Evolutionary conservation across 169 alveolate genomes (phyloP), one percentile per base, ranked within the genome.

Genomic region (Plasmodium sp.): DNA sequence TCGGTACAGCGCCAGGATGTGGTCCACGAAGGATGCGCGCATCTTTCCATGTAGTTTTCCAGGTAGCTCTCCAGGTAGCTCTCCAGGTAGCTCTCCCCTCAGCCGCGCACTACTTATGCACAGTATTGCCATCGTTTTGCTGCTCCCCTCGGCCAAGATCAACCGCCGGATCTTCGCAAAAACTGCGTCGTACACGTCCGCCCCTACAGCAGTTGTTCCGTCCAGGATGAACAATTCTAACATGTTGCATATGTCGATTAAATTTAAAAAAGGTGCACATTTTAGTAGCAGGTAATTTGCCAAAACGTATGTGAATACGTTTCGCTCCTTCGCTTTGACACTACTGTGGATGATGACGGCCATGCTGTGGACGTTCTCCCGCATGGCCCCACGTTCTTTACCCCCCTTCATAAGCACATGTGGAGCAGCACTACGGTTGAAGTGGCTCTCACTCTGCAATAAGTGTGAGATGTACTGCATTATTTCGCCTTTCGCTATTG

Each of bases 221-320:
- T 81, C 80, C 36, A 33, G 58, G 14, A 90, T 81, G 54, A 90
- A 45, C 34, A 90, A 81, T 27, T 90, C 94, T 54, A 90, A 67
- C 48, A 90, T 90, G 45, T 90, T 90, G 43, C 94, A 90, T 81
- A 90, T 58, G 62, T 90, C 94, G 36, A 90, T 58, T 81, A 90
- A 71, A 81, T 90, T 90, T 81, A 90, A 67, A 90, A 33, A 90
- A 80, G 56, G 36, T 80, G 72, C 39, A 80, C 74, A 81, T 43
- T 90, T 67, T 34, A 90, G 74, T 81, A 90, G 22, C 31, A 90
- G 72, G 81, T 90, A 81, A 71, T 90, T 90, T 41, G 84, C 22
- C 54, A 90, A 62, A 3, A 90, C 56, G 34, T 90, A 90, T 9
- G 83, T 22, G 74, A 90, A 90, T 80, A 80, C 81, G 82, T 81